phyloP scores from a whole-genome alignment of 2,329 filamentous ascomycete genomes.

The Pseudogymnoascus sp. region DNA sequence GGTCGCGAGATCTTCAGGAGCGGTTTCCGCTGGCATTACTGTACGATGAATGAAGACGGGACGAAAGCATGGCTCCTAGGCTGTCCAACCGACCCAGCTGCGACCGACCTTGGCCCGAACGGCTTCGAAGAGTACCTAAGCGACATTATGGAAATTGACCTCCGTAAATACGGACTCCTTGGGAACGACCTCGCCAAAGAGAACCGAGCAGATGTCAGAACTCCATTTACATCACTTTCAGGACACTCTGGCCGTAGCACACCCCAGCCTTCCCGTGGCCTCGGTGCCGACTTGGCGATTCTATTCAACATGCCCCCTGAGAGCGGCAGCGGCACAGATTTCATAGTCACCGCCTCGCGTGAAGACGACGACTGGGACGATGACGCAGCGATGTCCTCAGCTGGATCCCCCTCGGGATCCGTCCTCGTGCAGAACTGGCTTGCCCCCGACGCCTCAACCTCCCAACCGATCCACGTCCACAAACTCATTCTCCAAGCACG shows the following conservation, averaged over 20 bases:
- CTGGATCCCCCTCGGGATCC: not conserved
- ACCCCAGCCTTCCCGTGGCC: slow-evolving; percentile 54
- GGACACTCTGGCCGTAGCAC: slow-evolving; percentile 18
- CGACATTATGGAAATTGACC: slow-evolving; percentile 88
- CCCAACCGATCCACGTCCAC: slow-evolving; percentile 85
- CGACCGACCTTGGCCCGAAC: slow-evolving; percentile 58
- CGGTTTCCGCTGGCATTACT: slow-evolving; percentile 97
- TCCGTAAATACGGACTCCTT: slow-evolving; percentile 83
- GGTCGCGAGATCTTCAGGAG: slow-evolving; percentile 87
- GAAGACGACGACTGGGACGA: slow-evolving; percentile 63
- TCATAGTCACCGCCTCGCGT: slow-evolving; percentile 80
- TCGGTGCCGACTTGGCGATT: slow-evolving; percentile 77
- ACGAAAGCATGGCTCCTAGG: slow-evolving; percentile 97
- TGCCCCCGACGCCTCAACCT: slow-evolving; percentile 56
- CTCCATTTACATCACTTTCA: slow-evolving; percentile 24
- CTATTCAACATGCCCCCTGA: slow-evolving; percentile 85
- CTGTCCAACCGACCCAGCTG: slow-evolving; percentile 66
- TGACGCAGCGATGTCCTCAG: slow-evolving; percentile 46
- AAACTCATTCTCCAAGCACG: slow-evolving; percentile 88
- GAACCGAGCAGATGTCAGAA: slow-evolving; percentile 17
- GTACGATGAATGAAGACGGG: slow-evolving; percentile 87
- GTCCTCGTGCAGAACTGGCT: slow-evolving; percentile 42
- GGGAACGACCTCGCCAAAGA: slow-evolving; percentile 59
- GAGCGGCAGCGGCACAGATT: slow-evolving; percentile 79
- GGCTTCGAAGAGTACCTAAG: slow-evolving; percentile 86